These are phyloP conservation scores for Pseudopyricularia javanii DNA, from an alignment of 2,329 filamentous ascomycete species.

Conservation along the genomic window DNA sequence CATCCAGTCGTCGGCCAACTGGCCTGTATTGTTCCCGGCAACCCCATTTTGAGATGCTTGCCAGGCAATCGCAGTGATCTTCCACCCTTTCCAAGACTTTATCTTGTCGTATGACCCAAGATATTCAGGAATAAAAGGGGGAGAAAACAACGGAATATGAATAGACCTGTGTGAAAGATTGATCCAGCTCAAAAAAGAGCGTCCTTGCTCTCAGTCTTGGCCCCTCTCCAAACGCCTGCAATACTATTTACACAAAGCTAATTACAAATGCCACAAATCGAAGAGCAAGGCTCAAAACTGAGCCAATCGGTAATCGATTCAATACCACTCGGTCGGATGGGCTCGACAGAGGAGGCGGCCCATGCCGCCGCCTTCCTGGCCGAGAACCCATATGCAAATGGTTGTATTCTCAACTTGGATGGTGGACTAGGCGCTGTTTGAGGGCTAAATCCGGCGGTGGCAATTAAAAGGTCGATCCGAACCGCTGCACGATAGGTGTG, in stretches of 20 bases:
- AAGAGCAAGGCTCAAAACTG: not conserved
- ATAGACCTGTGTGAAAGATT: not conserved
- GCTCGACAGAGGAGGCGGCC: constrained; percentile 60
- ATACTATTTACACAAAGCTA: constrained; percentile 1
- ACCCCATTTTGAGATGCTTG: not conserved
- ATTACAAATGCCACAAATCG: constrained; percentile 3
- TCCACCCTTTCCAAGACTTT: not conserved
- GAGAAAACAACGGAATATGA: not conserved
- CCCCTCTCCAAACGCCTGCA: not conserved
- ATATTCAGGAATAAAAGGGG: not conserved
- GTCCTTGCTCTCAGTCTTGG: not conserved
- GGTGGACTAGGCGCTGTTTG: constrained; percentile 61
- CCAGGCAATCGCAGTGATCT: not conserved
- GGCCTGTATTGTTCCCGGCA: not conserved
- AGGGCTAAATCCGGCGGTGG: not conserved
- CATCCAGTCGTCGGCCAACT: not conserved
- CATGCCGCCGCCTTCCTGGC: constrained; percentile 70
- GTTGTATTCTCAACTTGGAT: constrained; percentile 76
- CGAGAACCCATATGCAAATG: constrained; percentile 71
- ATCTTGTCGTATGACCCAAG: not conserved
- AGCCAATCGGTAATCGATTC: constrained; percentile 14
- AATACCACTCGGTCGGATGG: constrained; percentile 59
- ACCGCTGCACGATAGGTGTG: not conserved
- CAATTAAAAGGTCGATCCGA: not conserved
- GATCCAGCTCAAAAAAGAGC: not conserved